phyloP scores from a whole-genome alignment of 345 rosid species.

The Salix dunnii region DNA sequence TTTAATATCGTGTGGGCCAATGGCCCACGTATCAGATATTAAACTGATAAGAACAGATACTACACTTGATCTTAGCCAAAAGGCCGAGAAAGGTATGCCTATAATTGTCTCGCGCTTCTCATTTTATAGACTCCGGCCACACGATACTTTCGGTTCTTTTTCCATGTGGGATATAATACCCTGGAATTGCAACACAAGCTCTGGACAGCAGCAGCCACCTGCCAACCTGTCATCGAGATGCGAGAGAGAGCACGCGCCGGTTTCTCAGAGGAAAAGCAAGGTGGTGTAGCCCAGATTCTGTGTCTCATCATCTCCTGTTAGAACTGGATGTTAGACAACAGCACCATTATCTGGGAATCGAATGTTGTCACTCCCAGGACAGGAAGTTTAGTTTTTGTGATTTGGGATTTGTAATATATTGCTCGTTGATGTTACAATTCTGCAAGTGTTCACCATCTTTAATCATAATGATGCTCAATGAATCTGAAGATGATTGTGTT shows the following conservation, averaged over 20 bases:
- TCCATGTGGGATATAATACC: neutral
- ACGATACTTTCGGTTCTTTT: neutral
- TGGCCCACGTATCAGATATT: constrained; percentile 13
- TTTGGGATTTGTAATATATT: too few relatives aligned
- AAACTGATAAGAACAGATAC: constrained; percentile 22
- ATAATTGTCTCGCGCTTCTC: fast-evolving
- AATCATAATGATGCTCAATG: too few relatives aligned
- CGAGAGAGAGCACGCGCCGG: neutral
- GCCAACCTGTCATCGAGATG: too few relatives aligned
- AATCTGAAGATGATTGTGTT: too few relatives aligned
- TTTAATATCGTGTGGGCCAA: constrained; percentile 14
- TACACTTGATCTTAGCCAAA: constrained; percentile 49
- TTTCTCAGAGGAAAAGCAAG: neutral
- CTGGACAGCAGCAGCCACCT: neutral
- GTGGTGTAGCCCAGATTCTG: too few relatives aligned
- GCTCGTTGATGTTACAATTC: too few relatives aligned
- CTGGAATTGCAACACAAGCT: neutral
- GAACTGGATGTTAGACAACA: too few relatives aligned
- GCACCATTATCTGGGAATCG: too few relatives aligned
- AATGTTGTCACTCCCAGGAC: too few relatives aligned
- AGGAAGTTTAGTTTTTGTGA: too few relatives aligned
- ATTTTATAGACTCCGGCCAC: neutral
- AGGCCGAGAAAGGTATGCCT: constrained; percentile 58
- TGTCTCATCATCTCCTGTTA: too few relatives aligned
- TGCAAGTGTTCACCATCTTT: too few relatives aligned